phyloP scores from a whole-genome alignment of 2,329 filamentous ascomycete species.

The Trichoderma sp. region DNA sequence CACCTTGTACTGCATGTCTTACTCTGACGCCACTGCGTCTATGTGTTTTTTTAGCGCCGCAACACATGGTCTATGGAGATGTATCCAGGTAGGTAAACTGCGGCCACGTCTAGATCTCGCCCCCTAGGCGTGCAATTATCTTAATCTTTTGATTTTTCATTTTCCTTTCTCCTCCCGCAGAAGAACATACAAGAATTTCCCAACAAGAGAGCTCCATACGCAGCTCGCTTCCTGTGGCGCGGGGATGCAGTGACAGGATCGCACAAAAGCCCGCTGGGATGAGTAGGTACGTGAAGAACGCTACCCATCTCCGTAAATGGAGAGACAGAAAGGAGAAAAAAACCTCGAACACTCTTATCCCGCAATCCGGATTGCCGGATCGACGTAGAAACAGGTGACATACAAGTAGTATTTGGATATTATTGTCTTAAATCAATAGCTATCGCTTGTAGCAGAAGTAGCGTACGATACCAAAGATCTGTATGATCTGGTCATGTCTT shows the following conservation, averaged over 20 bases:
- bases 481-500: not conserved
- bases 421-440: not conserved
- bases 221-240: conserved; percentile 25
- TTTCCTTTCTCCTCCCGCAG: not conserved
- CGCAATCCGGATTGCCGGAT: not conserved
- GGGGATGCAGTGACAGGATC: conserved; percentile 20
- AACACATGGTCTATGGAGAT: conserved; percentile 12
- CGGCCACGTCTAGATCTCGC: not conserved
- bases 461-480: not conserved
- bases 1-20: conserved; percentile 13
- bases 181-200: not conserved
- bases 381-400: not conserved
- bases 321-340: not conserved
- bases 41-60: conserved; percentile 17
- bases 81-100: not conserved
- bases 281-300: not conserved
- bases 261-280: conserved; percentile 7
- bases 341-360: not conserved
- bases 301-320: not conserved
- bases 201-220: not conserved
- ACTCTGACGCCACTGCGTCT: conserved; percentile 13
- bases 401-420: not conserved
- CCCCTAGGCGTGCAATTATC: not conserved
- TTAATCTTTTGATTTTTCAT: not conserved
- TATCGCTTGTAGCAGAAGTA: not conserved